phyloP scores from a whole-genome alignment of 768 basidiomycete genomes.

The Boletus tomentosulus region DNA sequence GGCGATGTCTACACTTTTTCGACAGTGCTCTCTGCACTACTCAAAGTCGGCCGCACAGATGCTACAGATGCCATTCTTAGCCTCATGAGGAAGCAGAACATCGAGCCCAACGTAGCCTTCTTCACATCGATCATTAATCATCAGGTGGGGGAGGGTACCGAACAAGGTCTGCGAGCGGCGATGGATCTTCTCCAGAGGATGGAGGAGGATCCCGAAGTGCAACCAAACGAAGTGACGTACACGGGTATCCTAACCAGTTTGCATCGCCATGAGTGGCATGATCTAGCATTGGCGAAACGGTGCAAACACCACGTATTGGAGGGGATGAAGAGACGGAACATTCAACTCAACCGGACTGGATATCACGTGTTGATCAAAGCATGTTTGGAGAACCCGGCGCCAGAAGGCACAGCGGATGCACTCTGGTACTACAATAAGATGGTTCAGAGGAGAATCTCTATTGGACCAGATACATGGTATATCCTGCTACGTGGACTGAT shows the following conservation, averaged over 20 bases:
- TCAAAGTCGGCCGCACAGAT: conserved; percentile 63
- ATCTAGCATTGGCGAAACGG: conserved; percentile 40
- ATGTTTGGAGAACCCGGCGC: conserved; percentile 49
- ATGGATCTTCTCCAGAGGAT: conserved; percentile 71
- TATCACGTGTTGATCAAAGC: conserved; percentile 78
- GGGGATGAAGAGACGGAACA: conserved; percentile 53
- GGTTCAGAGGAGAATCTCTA: conserved; percentile 42
- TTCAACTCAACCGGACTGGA: conserved; percentile 56
- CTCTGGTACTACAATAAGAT: conserved; percentile 61
- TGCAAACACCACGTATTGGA: conserved; percentile 47
- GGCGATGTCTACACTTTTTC: conserved; percentile 89
- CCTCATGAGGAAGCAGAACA: conserved; percentile 72
- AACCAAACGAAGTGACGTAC: conserved; percentile 80
- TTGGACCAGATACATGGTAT: conserved; percentile 71
- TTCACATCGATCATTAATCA: conserved; percentile 79
- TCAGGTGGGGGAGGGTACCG: conserved; percentile 55
- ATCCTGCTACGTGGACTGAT: conserved; percentile 66
- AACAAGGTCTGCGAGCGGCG: conserved; percentile 54
- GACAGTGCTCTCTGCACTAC: conserved; percentile 73
- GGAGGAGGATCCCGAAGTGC: conserved; percentile 51
- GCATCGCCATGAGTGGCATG: conserved; percentile 53
- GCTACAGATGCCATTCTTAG: conserved; percentile 59
- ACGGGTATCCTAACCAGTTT: conserved; percentile 74
- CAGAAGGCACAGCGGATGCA: conserved; percentile 51
- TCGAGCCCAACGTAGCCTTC: conserved; percentile 70